phyloP scores from a whole-genome alignment of 192 early-diverging fungal species.

The Nowakowskiella sp. region DNA sequence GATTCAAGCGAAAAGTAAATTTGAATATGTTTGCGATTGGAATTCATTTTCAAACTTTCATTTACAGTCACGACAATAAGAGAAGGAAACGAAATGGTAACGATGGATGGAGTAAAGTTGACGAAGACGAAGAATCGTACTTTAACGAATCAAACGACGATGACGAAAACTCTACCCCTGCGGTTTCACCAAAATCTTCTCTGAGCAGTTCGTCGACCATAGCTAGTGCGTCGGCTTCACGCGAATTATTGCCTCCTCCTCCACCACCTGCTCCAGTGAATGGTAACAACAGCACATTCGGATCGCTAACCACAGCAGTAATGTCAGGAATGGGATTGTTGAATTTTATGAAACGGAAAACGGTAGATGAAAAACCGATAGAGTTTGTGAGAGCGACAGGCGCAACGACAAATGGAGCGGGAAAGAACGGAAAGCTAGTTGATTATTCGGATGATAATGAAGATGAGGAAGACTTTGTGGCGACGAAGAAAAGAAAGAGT shows the following conservation, averaged over 20 bases:
- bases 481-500: background rate
- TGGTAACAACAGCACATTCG: no score
- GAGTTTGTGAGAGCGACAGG: no score
- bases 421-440: background rate
- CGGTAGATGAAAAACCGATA: no score
- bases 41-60: background rate
- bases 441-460: slow-evolving; percentile 1
- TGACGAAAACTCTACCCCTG: slow-evolving; percentile 4
- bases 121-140: slow-evolving; percentile 77
- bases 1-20: slow-evolving; percentile 16
- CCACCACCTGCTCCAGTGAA: no score
- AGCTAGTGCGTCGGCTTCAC: no score
- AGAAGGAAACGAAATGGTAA: slow-evolving; percentile 7
- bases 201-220: no score
- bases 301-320: no score
- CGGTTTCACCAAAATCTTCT: no score
- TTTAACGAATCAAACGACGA: slow-evolving; percentile 66
- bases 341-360: no score
- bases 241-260: no score
- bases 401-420: background rate
- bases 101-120: slow-evolving; percentile 40
- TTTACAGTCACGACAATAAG: background rate
- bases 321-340: no score
- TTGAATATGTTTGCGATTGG: background rate
- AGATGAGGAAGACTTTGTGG: background rate